phyloP scores from a whole-genome alignment of 495 filamentous ascomycete genomes.

The Choiromyces venosus region DNA sequence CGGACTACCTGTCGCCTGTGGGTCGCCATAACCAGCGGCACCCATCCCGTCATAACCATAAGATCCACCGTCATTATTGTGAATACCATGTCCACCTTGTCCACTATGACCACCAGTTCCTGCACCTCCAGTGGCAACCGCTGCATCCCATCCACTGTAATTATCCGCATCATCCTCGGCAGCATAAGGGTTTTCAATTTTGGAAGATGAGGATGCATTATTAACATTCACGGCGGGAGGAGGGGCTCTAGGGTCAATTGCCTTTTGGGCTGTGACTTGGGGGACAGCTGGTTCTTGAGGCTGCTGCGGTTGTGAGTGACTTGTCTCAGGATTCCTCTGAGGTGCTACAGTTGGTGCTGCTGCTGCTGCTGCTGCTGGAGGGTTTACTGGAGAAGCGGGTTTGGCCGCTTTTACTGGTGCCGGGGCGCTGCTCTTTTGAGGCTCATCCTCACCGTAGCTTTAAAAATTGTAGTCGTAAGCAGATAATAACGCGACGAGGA shows the following conservation, averaged over 20 bases:
- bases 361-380: conserved; percentile 7
- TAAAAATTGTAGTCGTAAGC: conserved; percentile 17
- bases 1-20: conserved; percentile 49
- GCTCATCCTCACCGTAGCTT: conserved; percentile 85
- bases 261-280: conserved; percentile 25
- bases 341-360: conserved; percentile 2
- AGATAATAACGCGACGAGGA: conserved; percentile 17
- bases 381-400: conserved; percentile 18
- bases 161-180: conserved; percentile 34
- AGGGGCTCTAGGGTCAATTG: conserved; percentile 39
- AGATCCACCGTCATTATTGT: not conserved
- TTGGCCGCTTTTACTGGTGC: conserved; percentile 12
- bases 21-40: conserved; percentile 41
- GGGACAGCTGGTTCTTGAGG: not conserved
- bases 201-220: conserved; percentile 11
- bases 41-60: conserved; percentile 48
- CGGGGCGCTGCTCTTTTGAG: conserved; percentile 21
- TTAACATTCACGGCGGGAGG: conserved; percentile 27
- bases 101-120: conserved; percentile 44
- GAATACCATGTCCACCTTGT: conserved; percentile 47
- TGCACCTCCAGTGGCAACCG: conserved; percentile 26
- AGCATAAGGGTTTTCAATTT: conserved; percentile 32
- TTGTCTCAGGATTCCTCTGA: conserved; percentile 18
- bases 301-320: conserved; percentile 23
- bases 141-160: conserved; percentile 40